These are phyloP conservation scores for Claviceps paspali DNA, from an alignment of 2,329 filamentous ascomycete species.

Conservation along the genomic window DNA sequence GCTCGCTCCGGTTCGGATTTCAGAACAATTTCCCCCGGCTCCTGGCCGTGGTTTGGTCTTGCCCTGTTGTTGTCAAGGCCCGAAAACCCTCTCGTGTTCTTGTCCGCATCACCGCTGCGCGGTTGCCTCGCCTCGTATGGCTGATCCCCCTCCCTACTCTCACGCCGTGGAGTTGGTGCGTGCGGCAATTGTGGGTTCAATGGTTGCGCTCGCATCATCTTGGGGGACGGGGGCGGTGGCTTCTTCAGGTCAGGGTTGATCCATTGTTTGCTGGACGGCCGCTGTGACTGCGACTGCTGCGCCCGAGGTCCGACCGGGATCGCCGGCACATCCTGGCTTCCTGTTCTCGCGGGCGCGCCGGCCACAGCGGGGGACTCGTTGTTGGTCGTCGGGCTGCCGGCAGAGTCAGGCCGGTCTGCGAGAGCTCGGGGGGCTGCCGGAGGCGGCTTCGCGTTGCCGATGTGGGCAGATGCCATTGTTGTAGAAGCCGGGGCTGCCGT, in stretches of 20 bases:
- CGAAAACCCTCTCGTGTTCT: slow-evolving; percentile 19
- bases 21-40: slow-evolving; percentile 30
- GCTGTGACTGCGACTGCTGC: slow-evolving; percentile 32
- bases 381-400: slow-evolving; percentile 17
- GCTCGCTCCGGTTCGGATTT: slow-evolving; percentile 22
- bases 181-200: slow-evolving; percentile 27
- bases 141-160: slow-evolving; percentile 19
- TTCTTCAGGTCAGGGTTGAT: slow-evolving; percentile 39
- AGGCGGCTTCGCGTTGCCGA: slow-evolving; percentile 24
- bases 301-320: slow-evolving; percentile 40
- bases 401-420: slow-evolving; percentile 32
- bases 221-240: slow-evolving; percentile 34
- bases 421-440: slow-evolving; percentile 39
- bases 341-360: slow-evolving; percentile 26
- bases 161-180: slow-evolving; percentile 21
- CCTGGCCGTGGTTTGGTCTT: slow-evolving; percentile 26
- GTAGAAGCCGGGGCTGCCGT: neutral
- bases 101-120: slow-evolving; percentile 37
- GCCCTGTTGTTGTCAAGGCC: slow-evolving; percentile 20
- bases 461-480: neutral
- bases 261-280: slow-evolving; percentile 44
- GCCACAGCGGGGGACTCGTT: slow-evolving; percentile 17
- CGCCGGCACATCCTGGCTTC: slow-evolving; percentile 26
- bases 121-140: slow-evolving; percentile 28
- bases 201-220: slow-evolving; percentile 33